phyloP scores from a whole-genome alignment of 768 basidiomycete species.

The Tulasnella sp. region DNA sequence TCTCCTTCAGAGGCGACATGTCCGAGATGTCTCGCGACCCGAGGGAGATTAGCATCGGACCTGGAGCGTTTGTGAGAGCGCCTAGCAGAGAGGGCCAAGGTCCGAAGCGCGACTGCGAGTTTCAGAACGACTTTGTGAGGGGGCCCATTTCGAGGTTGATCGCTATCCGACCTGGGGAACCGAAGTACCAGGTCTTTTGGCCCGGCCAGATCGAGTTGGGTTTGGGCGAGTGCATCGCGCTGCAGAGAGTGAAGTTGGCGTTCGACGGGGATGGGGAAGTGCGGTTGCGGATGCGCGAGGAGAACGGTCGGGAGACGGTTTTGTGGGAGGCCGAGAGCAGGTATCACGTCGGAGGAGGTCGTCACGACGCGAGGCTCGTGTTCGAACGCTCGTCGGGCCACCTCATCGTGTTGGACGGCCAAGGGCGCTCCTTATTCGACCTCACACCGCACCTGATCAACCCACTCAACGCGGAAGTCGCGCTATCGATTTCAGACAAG shows the following conservation, averaged over 20 bases:
- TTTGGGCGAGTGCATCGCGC: conserved; percentile 5
- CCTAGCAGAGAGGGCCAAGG: background rate
- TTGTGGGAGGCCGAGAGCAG: conserved; percentile 6
- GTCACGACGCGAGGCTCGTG: conserved; percentile 3
- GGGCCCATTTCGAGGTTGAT: conserved; percentile 12
- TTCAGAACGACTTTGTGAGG: conserved; percentile 13
- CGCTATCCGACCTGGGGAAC: conserved; percentile 16
- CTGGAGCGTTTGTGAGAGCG: conserved; percentile 19
- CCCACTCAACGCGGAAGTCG: background rate
- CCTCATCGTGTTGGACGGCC: conserved; percentile 9
- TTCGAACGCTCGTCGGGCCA: conserved; percentile 10
- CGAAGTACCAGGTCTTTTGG: conserved; percentile 14
- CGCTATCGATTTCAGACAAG: conserved; percentile 14
- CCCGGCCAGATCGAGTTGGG: conserved; percentile 17
- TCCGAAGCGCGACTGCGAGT: background rate
- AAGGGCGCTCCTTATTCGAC: conserved; percentile 9
- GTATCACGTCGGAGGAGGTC: background rate
- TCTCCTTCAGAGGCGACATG: background rate
- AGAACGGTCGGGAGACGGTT: background rate
- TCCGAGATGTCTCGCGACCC: background rate
- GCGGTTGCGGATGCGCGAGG: background rate
- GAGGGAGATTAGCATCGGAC: conserved; percentile 14
- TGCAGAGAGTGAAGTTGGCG: conserved; percentile 14
- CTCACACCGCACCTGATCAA: conserved; percentile 8
- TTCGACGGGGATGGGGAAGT: conserved; percentile 16